A percentile compares a stretch with the other conserved stretches of the same genome.
Conservation (phyloP, 2,329 filamentous ascomycete species). For the Aciculosporium take region DNA sequence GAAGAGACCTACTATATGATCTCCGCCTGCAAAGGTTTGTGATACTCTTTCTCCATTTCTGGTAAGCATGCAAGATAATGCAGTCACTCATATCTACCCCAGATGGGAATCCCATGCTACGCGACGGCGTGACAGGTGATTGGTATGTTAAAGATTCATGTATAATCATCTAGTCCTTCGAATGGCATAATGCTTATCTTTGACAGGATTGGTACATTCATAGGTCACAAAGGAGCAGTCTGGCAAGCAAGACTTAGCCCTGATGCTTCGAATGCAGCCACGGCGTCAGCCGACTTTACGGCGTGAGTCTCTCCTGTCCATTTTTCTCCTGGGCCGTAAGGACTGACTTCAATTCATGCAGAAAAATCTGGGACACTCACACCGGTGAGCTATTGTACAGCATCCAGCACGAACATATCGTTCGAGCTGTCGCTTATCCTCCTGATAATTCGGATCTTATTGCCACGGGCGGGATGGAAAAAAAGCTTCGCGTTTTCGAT, state of each 20-base stretch:
- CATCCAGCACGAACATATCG: slow-evolving; percentile 86
- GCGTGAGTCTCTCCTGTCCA: slow-evolving; percentile 43
- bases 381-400: slow-evolving; percentile 80
- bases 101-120: slow-evolving; percentile 98
- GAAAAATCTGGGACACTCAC: slow-evolving; percentile 94
- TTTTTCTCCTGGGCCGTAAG: no score
- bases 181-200: not conserved
- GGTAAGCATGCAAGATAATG: slow-evolving; percentile 11
- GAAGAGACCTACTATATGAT: slow-evolving; percentile 83
- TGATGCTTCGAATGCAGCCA: slow-evolving; percentile 77
- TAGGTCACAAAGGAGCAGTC: slow-evolving; percentile 95
- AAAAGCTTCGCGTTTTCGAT: slow-evolving; percentile 90
- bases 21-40: slow-evolving; percentile 73
- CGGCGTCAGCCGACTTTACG: slow-evolving; percentile 90
- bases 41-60: not conserved
- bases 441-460: slow-evolving; percentile 69
- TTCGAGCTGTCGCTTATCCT: slow-evolving; percentile 82
- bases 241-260: slow-evolving; percentile 89
- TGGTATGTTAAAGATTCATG: slow-evolving; percentile 41
- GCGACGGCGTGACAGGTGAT: slow-evolving; percentile 88
- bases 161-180: not conserved
- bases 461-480: slow-evolving; percentile 89
- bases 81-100: slow-evolving; percentile 7
- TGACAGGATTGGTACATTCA: slow-evolving; percentile 88
- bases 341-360: slow-evolving; percentile 23